These are phyloP conservation scores for Crepidotus variabilis DNA, from an alignment of 768 basidiomycete species.

Conservation along the genomic window DNA sequence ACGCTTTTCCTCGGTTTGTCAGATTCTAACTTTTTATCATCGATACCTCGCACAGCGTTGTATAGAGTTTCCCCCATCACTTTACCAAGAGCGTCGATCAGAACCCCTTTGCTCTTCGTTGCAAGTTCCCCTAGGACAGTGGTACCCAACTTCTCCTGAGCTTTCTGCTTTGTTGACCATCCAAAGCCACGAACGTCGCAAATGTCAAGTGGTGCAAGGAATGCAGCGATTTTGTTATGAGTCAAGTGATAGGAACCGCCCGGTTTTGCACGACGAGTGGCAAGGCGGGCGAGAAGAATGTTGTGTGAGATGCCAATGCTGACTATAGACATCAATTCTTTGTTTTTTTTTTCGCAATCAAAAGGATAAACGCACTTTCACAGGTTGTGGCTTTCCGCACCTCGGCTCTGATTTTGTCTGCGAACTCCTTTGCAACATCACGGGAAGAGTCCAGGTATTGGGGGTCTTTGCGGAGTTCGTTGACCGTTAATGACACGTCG, in stretches of 20 bases:
- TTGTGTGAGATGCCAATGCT: slow-evolving; percentile 93
- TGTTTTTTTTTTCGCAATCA: not conserved
- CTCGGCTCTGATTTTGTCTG: slow-evolving; percentile 75
- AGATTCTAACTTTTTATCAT: slow-evolving; percentile 73
- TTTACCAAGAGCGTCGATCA: slow-evolving; percentile 76
- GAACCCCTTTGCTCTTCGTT: slow-evolving; percentile 54
- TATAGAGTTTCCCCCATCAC: slow-evolving; percentile 81
- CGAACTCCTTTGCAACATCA: slow-evolving; percentile 75
- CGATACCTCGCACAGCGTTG: slow-evolving; percentile 81
- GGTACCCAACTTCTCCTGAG: slow-evolving; percentile 72
- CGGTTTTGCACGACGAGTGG: slow-evolving; percentile 89
- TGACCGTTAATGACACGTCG: slow-evolving; percentile 70
- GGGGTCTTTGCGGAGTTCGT: slow-evolving; percentile 28
- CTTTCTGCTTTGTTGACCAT: slow-evolving; percentile 68
- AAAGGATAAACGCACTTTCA: slow-evolving; percentile 51
- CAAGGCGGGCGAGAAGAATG: slow-evolving; percentile 88
- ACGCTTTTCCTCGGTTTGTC: slow-evolving; percentile 89
- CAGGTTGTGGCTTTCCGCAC: slow-evolving; percentile 80
- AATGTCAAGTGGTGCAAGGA: slow-evolving; percentile 70
- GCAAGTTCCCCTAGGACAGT: slow-evolving; percentile 67
- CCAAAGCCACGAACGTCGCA: slow-evolving; percentile 89
- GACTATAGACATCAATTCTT: slow-evolving; percentile 39
- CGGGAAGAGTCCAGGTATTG: slow-evolving; percentile 22
- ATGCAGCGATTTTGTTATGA: slow-evolving; percentile 41
- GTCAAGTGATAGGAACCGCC: slow-evolving; percentile 79